A percentile compares a stretch with the other conserved stretches of the same genome.
These are phyloP conservation scores for Dichomitus squalens DNA, from an alignment of 1,284 basidiomycete species.

Conservation along the genomic window DNA sequence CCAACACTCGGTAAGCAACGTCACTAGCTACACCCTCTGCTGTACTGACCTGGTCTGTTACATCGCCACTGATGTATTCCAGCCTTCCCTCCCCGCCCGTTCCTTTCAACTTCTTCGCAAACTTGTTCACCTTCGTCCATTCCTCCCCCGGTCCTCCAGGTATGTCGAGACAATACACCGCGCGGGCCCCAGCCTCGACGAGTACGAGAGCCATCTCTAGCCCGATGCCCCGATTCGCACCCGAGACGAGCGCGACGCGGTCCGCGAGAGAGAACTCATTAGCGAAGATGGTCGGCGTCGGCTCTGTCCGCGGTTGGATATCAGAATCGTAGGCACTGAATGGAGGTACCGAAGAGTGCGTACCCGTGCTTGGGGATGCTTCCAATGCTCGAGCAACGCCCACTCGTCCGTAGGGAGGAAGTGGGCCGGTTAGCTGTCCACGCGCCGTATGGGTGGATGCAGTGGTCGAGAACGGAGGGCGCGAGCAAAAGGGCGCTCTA, in stretches of 20 bases:
- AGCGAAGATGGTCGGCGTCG: conserved; percentile 47
- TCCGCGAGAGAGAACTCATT: conserved; percentile 74
- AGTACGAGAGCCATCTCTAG: conserved; percentile 80
- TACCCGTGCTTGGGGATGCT: not conserved
- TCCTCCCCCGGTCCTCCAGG: conserved; percentile 64
- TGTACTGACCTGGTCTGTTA: conserved; percentile 51
- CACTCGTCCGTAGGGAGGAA: conserved; percentile 55
- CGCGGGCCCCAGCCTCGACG: conserved; percentile 75
- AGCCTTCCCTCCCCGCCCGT: conserved; percentile 48
- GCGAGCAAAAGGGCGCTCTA: too few relatives aligned
- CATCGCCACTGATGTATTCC: conserved; percentile 68
- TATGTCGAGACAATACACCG: conserved; percentile 78
- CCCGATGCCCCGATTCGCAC: conserved; percentile 80
- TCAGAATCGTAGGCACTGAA: not conserved
- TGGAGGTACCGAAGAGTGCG: not conserved
- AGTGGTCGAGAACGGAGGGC: too few relatives aligned
- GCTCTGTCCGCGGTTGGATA: not conserved
- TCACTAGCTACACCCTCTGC: not conserved
- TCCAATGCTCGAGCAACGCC: conserved; percentile 43
- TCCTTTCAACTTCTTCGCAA: conserved; percentile 39
- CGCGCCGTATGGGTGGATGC: conserved; percentile 28
- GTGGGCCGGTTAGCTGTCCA: conserved; percentile 23
- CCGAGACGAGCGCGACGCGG: conserved; percentile 76
- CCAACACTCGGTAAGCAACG: not conserved
- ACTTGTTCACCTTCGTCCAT: conserved; percentile 60